phyloP scores from a whole-genome alignment of 1,284 basidiomycete genomes.

The Wallemia ichthyophaga region DNA sequence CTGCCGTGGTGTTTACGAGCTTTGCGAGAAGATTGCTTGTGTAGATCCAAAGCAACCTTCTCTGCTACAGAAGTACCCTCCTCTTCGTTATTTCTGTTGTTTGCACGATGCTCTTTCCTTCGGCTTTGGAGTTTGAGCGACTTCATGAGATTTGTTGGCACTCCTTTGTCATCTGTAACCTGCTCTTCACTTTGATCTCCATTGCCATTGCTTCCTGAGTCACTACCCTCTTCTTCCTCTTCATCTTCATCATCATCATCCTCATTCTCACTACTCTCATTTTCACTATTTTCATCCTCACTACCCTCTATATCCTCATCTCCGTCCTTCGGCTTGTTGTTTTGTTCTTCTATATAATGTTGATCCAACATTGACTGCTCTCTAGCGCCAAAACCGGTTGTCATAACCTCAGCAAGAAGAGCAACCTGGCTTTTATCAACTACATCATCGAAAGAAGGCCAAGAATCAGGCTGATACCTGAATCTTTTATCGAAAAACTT shows the following conservation, averaged over 20 bases:
- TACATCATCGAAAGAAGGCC: conserved; percentile 47
- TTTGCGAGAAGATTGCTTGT: conserved; percentile 29
- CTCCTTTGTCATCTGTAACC: conserved; percentile 3
- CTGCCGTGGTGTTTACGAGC: conserved; percentile 42
- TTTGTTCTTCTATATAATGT: too few species aligned
- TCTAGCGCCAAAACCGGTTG: conserved; percentile 61
- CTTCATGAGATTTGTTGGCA: conserved; percentile 12
- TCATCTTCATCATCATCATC: conserved; percentile 9
- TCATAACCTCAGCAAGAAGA: conserved; percentile 63
- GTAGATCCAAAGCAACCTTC: conserved; percentile 32
- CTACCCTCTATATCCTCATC: conserved; percentile 14
- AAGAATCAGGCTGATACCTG: conserved; percentile 64
- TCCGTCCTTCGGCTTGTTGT: conserved; percentile 12
- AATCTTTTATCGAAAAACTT: conserved; percentile 78
- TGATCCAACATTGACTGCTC: conserved; percentile 55
- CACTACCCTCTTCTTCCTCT: conserved; percentile 5
- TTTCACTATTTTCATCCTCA: conserved; percentile 16
- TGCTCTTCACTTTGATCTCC: conserved; percentile 2
- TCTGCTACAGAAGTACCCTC: conserved; percentile 18
- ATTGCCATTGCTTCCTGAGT: conserved; percentile 2
- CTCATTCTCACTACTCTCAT: conserved; percentile 13
- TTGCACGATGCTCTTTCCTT: conserved; percentile 1
- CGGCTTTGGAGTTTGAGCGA: conserved; percentile 6
- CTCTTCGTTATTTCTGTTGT: conserved; percentile 3
- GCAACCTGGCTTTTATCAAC: conserved; percentile 27